phyloP scores from a whole-genome alignment of 371 early-diverging fungal genomes.

The Circinella minor region DNA sequence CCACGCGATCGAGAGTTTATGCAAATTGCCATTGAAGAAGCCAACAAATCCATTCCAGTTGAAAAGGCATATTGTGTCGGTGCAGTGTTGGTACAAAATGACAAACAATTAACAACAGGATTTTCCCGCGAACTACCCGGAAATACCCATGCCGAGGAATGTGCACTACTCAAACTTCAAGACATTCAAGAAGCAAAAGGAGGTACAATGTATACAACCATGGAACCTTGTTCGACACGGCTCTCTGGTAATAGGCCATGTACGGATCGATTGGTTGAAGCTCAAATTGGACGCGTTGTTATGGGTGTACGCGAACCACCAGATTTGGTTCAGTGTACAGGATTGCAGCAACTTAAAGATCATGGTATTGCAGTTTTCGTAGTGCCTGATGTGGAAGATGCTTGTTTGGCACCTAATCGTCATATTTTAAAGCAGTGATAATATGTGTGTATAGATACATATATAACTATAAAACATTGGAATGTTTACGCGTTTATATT shows the following conservation, averaged over 20 bases:
- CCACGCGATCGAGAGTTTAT: conserved; percentile 35
- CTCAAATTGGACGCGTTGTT: conserved; percentile 77
- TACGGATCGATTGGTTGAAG: conserved; percentile 67
- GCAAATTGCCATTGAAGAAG: conserved; percentile 74
- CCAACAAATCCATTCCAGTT: conserved; percentile 76
- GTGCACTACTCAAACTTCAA: conserved; percentile 72
- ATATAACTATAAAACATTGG: too few relatives aligned
- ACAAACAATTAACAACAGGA: conserved; percentile 65
- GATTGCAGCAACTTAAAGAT: conserved; percentile 60
- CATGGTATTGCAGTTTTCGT: conserved; percentile 69
- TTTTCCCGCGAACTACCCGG: conserved; percentile 89
- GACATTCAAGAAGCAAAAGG: conserved; percentile 18
- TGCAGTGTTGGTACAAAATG: conserved; percentile 70
- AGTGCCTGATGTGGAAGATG: conserved; percentile 71
- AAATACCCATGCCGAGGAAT: conserved; percentile 94
- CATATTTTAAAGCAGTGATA: conserved; percentile 53
- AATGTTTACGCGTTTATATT: too few relatives aligned
- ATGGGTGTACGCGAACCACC: conserved; percentile 90
- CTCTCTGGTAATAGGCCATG: conserved; percentile 81
- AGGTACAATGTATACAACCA: conserved; percentile 84
- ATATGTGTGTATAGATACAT: too few relatives aligned
- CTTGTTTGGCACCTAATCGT: conserved; percentile 73
- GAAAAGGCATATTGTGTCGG: conserved; percentile 92
- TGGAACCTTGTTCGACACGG: conserved; percentile 89
- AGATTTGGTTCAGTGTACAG: conserved; percentile 79